Conservation (phyloP, 305 asterid species). For the Fraxinus floribunda region DNA sequence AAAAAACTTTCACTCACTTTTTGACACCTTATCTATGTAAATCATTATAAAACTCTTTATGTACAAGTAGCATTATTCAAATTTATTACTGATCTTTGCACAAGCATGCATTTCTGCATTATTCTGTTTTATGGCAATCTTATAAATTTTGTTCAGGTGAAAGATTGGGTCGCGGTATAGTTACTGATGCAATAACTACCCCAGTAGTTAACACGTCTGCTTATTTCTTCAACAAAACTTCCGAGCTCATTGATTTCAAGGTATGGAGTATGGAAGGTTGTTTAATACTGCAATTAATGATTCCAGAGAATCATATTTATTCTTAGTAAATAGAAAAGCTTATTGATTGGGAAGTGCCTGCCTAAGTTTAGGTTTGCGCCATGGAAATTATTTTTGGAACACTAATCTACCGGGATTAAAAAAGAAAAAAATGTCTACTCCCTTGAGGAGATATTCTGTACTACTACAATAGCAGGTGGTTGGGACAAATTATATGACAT, state of each 20-base stretch:
- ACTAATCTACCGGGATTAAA: background rate
- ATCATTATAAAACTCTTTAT: too few relatives aligned
- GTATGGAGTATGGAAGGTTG: background rate
- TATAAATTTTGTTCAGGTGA: slow-evolving; percentile 57
- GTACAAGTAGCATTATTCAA: background rate
- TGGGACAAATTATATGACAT: slow-evolving; percentile 10
- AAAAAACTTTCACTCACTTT: too few relatives aligned
- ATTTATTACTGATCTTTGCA: background rate
- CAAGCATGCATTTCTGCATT: background rate
- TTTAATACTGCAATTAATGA: background rate
- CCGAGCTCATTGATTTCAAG: slow-evolving; percentile 86
- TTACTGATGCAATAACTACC: slow-evolving; percentile 87
- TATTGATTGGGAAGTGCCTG: background rate
- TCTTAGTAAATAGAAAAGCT: background rate
- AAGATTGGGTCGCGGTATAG: slow-evolving; percentile 82
- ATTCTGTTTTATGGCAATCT: background rate
- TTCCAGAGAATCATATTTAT: background rate
- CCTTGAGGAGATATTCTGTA: background rate
- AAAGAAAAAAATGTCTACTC: background rate
- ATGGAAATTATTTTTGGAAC: background rate
- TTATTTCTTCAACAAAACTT: slow-evolving; percentile 81
- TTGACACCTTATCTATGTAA: too few relatives aligned
- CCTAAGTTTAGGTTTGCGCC: background rate
- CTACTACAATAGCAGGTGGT: slow-evolving; percentile 6
- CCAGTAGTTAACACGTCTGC: slow-evolving; percentile 93